phyloP scores from a whole-genome alignment of 768 basidiomycete species.

The Coprinopsis marcescibilis region DNA sequence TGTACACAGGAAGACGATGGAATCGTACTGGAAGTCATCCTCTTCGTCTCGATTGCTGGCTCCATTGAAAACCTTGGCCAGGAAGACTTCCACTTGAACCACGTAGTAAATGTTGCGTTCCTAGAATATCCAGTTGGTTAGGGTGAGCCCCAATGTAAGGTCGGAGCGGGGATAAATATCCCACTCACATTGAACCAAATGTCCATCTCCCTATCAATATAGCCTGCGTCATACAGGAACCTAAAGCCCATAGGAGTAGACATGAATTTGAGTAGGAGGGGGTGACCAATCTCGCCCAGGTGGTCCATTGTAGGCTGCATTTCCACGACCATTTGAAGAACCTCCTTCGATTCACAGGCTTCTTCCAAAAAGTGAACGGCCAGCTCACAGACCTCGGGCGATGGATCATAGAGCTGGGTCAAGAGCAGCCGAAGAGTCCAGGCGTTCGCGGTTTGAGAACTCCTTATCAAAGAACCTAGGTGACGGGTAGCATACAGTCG shows the following conservation, averaged over 20 bases:
- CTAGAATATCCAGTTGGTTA: no score
- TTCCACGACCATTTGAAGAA: constrained; percentile 85
- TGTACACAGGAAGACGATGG: background rate
- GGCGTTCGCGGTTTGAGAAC: constrained; percentile 56
- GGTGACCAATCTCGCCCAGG: constrained; percentile 87
- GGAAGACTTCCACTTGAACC: constrained; percentile 88
- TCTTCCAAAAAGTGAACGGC: constrained; percentile 88
- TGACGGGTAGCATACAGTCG: constrained; percentile 85
- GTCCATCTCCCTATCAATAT: constrained; percentile 94
- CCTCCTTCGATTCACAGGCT: constrained; percentile 78
- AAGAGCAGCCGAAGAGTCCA: constrained; percentile 91
- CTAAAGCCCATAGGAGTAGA: constrained; percentile 90
- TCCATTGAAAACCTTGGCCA: constrained; percentile 70
- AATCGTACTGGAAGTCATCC: constrained; percentile 52
- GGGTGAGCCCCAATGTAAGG: no score
- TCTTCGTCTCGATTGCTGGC: constrained; percentile 53
- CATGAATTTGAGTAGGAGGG: constrained; percentile 90
- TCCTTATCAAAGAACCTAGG: constrained; percentile 74
- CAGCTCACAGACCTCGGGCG: constrained; percentile 82
- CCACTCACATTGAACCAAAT: constrained; percentile 85
- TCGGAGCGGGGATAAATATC: no score
- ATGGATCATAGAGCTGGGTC: constrained; percentile 93
- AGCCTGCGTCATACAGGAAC: constrained; percentile 86
- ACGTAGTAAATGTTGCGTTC: constrained; percentile 93
- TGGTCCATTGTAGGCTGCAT: constrained; percentile 96